A percentile compares a stretch with the other conserved stretches of the same genome.
phyloP scores from a whole-genome alignment of 116 monocot species.

The Zostera marina region DNA sequence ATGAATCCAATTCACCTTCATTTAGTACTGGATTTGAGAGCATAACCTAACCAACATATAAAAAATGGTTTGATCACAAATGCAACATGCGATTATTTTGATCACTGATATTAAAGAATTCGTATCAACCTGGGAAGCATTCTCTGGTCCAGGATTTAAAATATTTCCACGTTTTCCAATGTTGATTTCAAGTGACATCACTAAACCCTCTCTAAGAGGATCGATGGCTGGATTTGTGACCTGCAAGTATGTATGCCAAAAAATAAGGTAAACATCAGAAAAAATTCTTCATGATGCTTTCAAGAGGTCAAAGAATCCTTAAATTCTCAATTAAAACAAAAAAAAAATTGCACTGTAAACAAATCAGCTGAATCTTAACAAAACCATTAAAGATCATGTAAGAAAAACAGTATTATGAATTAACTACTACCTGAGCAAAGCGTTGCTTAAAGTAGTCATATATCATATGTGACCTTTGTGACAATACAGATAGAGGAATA shows the following conservation, averaged over 20 bases:
- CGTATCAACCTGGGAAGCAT: slow-evolving; percentile 77
- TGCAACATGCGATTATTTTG: background rate
- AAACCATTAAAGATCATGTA: too few species aligned
- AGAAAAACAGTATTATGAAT: too few species aligned
- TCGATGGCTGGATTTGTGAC: slow-evolving; percentile 99
- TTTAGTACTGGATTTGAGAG: slow-evolving; percentile 81
- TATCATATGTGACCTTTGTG: slow-evolving; percentile 81
- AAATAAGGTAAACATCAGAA: background rate
- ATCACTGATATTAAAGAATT: slow-evolving; percentile 1
- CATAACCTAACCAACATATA: slow-evolving; percentile 32
- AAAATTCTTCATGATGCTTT: background rate
- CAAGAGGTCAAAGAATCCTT: background rate
- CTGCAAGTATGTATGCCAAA: slow-evolving; percentile 12
- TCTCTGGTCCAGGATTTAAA: slow-evolving; percentile 83
- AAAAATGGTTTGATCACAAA: background rate
- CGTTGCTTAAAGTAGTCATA: slow-evolving; percentile 99
- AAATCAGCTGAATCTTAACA: too few species aligned
- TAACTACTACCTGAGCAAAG: slow-evolving; percentile 75
- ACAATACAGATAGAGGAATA: slow-evolving; percentile 80
- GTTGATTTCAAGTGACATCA: slow-evolving; percentile 95
- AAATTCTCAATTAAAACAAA: background rate
- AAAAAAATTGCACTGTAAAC: too few species aligned
- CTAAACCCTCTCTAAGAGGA: slow-evolving; percentile 94
- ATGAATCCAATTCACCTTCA: slow-evolving; percentile 88
- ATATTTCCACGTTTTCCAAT: slow-evolving; percentile 94